Conservation (phyloP, 345 rosid genomes). For the Moricandia moricandioides region DNA sequence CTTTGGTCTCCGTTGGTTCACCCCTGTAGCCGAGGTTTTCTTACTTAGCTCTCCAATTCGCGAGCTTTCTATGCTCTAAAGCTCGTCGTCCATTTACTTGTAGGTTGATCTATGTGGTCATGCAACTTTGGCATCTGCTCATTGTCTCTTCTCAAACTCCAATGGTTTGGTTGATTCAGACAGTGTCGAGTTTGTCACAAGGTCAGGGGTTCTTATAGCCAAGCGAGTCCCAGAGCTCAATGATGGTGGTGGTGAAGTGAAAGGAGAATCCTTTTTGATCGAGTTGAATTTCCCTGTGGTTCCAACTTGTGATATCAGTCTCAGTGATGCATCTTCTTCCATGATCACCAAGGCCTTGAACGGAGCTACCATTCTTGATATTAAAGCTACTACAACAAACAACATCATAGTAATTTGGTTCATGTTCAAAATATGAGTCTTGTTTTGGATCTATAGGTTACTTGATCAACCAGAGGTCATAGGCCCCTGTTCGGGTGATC, state of each 20-base stretch:
- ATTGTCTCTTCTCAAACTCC: constrained; percentile 52
- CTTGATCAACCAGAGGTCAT: too few relatives aligned
- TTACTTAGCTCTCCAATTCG: too few relatives aligned
- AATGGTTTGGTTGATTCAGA: constrained; percentile 49
- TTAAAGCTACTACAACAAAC: constrained; percentile 39
- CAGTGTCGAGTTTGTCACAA: constrained; percentile 61
- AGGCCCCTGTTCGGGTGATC: too few relatives aligned
- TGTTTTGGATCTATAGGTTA: not conserved
- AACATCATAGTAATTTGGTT: constrained; percentile 49
- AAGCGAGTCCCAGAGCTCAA: constrained; percentile 38
- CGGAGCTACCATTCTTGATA: constrained; percentile 50
- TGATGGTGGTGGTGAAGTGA: constrained; percentile 40
- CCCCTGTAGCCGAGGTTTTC: constrained; percentile 47
- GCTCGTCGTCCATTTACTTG: not conserved
- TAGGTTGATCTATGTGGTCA: constrained; percentile 84
- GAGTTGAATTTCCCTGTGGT: constrained; percentile 59
- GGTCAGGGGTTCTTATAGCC: constrained; percentile 66
- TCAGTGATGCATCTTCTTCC: constrained; percentile 34
- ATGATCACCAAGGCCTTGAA: constrained; percentile 50
- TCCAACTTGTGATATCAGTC: constrained; percentile 39
- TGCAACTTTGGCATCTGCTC: constrained; percentile 83
- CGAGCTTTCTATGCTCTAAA: not conserved
- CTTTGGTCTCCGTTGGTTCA: constrained; percentile 68
- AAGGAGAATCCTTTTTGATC: constrained; percentile 35
- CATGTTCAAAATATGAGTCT: not conserved